A percentile compares a stretch with the other conserved stretches of the same genome.
Evolutionary conservation across 2,329 filamentous ascomycete genomes (phyloP).

Genomic region (Clarireedia paspali): DNA sequence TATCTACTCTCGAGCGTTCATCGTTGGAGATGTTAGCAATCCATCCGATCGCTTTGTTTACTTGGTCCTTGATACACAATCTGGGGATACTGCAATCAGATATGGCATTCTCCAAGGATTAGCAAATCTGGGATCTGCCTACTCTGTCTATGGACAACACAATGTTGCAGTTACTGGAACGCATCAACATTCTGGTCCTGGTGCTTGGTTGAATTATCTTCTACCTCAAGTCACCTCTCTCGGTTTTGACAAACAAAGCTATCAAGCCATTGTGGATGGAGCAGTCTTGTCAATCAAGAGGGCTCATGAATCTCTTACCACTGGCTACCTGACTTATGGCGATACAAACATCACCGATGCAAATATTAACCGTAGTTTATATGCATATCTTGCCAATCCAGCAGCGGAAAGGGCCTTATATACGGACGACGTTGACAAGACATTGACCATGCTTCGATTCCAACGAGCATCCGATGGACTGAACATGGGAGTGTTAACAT

Average conservation of each 20-base stretch:
- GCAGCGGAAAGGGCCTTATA: constrained; percentile 66
- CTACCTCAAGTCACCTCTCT: constrained; percentile 82
- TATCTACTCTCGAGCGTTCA: constrained; percentile 84
- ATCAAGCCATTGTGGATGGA: constrained; percentile 84
- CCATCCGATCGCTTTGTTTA: constrained; percentile 72
- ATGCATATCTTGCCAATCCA: constrained; percentile 80
- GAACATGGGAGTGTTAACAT: constrained; percentile 76
- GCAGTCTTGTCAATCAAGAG: constrained; percentile 71
- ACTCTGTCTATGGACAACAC: constrained; percentile 64
- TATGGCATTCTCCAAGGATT: constrained; percentile 79
- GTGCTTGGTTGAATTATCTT: constrained; percentile 88
- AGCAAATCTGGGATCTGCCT: constrained; percentile 59
- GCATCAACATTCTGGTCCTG: constrained; percentile 84
- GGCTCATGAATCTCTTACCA: constrained; percentile 62
- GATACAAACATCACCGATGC: constrained; percentile 63
- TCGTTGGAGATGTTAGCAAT: constrained; percentile 63
- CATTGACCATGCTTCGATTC: constrained; percentile 73
- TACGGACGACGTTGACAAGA: constrained; percentile 55
- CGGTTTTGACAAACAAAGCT: constrained; percentile 79
- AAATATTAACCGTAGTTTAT: constrained; percentile 84
- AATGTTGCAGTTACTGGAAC: constrained; percentile 89
- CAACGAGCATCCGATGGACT: constrained; percentile 64
- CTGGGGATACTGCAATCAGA: constrained; percentile 80
- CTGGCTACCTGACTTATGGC: constrained; percentile 63
- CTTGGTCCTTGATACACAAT: constrained; percentile 75